Evolutionary conservation across 768 basidiomycete species (phyloP).

Genomic region (Phylloporus sp.): DNA sequence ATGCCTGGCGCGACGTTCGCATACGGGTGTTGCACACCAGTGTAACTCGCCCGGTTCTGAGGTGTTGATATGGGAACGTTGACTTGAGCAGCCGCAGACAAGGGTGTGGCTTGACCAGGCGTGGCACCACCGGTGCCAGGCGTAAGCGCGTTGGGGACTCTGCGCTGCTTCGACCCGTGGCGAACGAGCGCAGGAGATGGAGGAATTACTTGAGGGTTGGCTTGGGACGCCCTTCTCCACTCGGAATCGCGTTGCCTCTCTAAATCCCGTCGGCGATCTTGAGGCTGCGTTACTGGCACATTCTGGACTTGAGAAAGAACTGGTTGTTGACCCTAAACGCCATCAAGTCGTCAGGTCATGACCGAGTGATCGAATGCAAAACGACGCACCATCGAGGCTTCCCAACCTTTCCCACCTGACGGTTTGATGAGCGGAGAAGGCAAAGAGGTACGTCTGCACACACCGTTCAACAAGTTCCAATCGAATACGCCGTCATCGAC

Average conservation of each 20-base stretch:
- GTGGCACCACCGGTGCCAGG: conserved; percentile 45
- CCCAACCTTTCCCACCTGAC: conserved; percentile 91
- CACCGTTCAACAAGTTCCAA: conserved; percentile 91
- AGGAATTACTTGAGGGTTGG: conserved; percentile 51
- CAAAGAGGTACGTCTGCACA: conserved; percentile 9
- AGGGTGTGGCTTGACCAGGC: conserved; percentile 60
- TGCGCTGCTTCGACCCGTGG: conserved; percentile 67
- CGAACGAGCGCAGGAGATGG: conserved; percentile 78
- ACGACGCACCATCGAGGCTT: conserved; percentile 63
- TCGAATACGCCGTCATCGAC: conserved; percentile 92
- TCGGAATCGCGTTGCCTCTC: conserved; percentile 52
- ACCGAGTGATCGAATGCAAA: neutral
- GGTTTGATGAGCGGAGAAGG: conserved; percentile 6
- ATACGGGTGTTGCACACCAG: conserved; percentile 60
- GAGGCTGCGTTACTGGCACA: conserved; percentile 40
- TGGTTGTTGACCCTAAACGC: conserved; percentile 53
- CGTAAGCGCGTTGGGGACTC: conserved; percentile 54
- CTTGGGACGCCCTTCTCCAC: conserved; percentile 58
- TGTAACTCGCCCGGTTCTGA: conserved; percentile 43
- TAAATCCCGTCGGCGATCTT: conserved; percentile 56
- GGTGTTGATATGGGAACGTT: conserved; percentile 61
- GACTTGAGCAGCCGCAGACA: conserved; percentile 69
- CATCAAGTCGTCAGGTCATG: conserved; percentile 8
- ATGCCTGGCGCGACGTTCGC: conserved; percentile 56
- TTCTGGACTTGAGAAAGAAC: conserved; percentile 63